These are phyloP conservation scores for Alternaria solani DNA, from an alignment of 2,329 filamentous ascomycete genomes.

Conservation along the genomic window DNA sequence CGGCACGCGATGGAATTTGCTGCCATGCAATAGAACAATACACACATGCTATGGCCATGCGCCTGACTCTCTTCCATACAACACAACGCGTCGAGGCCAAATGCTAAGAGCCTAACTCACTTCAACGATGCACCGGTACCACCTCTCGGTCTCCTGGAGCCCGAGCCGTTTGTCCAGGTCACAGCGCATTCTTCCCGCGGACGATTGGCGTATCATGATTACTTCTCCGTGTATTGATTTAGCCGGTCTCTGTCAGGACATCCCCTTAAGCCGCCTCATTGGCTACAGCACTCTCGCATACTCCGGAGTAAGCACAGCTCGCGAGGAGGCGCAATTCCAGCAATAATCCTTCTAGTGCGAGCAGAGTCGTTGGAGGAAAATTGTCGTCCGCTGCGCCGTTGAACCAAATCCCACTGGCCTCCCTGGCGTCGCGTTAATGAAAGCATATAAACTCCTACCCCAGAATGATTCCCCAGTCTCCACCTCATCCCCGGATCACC, in stretches of 20 bases:
- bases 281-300: background rate
- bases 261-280: background rate
- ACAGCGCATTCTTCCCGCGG: background rate
- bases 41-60: background rate
- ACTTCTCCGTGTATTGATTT: constrained; percentile 5
- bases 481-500: constrained; percentile 8
- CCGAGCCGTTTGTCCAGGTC: background rate
- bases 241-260: constrained; percentile 8
- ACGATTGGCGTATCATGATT: constrained; percentile 2
- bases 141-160: background rate
- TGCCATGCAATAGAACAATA: background rate
- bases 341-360: background rate
- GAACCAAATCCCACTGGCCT: background rate
- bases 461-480: constrained; percentile 15
- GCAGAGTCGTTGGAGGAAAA: constrained; percentile 12
- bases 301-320: background rate
- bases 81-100: background rate
- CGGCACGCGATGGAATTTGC: background rate
- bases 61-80: background rate
- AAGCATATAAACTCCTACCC: constrained; percentile 13
- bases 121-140: background rate
- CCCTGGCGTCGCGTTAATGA: background rate
- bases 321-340: background rate
- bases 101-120: background rate
- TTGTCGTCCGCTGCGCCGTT: constrained; percentile 7